Base-by-base conservation (phyloP, 2,329 filamentous ascomycete genomes). In the Alternaria brassicicola region DNA sequence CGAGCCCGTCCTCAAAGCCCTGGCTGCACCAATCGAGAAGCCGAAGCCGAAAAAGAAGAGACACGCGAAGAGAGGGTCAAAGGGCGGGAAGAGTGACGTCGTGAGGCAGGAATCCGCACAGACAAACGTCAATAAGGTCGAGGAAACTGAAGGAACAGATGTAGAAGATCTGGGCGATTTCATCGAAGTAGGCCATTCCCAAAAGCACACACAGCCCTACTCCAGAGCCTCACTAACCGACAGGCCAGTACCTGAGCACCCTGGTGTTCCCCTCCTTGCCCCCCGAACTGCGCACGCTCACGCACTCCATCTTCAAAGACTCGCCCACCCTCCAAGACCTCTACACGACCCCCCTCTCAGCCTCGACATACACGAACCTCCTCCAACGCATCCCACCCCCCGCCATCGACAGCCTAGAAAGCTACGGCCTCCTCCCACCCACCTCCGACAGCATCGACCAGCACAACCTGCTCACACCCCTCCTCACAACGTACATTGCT, bases 141-240 rank as follows among this genome's bases (percentile, higher is more conserved):
- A 53, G 57, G 60, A 56, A 52, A 45, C 57, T 31, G 42, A 52
- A 35, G 13, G 43, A 67, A 51, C 52, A 70, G 80, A 86, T 65
- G 85, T 85, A 5, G 88, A 89, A 65, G 91, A 93, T 53, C 78
- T 95, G 21, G 85, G 86, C 25, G 92, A 96, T 1, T 96, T 96
- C 76, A 87, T 91, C 52, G 88, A 93, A 67, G 85, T 86, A 79
- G 36, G 21, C 6, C 26, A 23, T 17, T n/a, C 12, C 10, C 33
- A 69, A 25, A 5, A 52, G 38, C 52, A 38, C 35, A 25, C 42
- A 33, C 36, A 17, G 4, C 4, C 26, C 15, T 10, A n/a, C 25
- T 9, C 28, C 19, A 10, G 38, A 9, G 21, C 15, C 17, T 13
- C 17, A 19, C 36, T 61, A 46, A 65, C 55, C 41, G 6, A 46